Evolutionary conservation across 352 stramenopile species (phyloP), one percentile per base, ranked within the genome.

Genomic region (Elongisporangium senticosum): DNA sequence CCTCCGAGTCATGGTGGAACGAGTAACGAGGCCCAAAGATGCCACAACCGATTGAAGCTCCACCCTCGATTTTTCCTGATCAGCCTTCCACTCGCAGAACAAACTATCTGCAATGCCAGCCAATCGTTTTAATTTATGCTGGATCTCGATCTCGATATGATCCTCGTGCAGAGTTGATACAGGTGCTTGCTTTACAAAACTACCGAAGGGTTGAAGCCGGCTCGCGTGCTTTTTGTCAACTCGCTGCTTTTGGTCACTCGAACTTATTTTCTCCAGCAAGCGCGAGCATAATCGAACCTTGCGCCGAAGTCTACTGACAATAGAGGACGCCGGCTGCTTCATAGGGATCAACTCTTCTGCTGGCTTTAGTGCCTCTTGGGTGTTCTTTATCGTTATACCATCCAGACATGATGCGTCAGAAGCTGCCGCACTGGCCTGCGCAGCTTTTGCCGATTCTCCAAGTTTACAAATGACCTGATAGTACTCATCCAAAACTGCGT

Each of bases 241-340:
- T 4, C 13, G 33, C 33, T 43, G 33, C 33, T 43, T 43, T 43
- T 11, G 26, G 26, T 37, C 26, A 6, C 8, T 37, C 5, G 33
- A 14, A 4, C 11, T 43, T 43, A 71, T 33, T 3, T 60, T 28
- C 1, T 72, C 67, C 20, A 75, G 68, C 1, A 74, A 22, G 7
- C 74, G 58, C 8, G 64, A 48, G 19, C 68, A 79, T 4, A 72
- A 33, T 0, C 71, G 71, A 8, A 79, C 63, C 50, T 70, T 76
- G n/a, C 62, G 65, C 2, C 71, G 64, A 0, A 79, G 26, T 15
- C 65, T 51, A 15, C 76, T 64, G 3, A 73, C 68, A 17, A 75
- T 40, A 14, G 69, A 72, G 22, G 39, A 33, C 17, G n/a, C 33
- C 0, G 53, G 21, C 15, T 26, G 33, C 33, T 43, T 17, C 11